Evolutionary conservation across 1,284 basidiomycete genomes (phyloP).

Genomic region (Grifola frondosa): DNA sequence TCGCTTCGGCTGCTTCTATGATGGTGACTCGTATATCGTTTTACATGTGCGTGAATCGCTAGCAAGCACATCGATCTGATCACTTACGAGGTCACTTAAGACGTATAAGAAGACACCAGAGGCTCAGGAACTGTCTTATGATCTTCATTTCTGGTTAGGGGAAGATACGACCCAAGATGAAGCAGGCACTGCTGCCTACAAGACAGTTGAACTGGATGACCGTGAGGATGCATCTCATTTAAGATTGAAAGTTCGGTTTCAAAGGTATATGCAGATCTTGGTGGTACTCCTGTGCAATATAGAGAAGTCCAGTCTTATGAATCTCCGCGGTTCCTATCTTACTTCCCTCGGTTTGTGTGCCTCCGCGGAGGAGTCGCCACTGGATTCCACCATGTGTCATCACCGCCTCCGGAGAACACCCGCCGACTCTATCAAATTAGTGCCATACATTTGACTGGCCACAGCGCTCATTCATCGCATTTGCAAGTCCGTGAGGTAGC

Average conservation of each 20-base stretch:
- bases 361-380: slow-evolving; percentile 57
- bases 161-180: slow-evolving; percentile 60
- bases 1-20: slow-evolving; percentile 54
- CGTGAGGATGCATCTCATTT: slow-evolving; percentile 39
- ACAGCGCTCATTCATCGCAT: slow-evolving; percentile 24
- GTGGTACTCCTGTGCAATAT: slow-evolving; percentile 56
- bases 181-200: slow-evolving; percentile 65
- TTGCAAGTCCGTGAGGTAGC: slow-evolving; percentile 51
- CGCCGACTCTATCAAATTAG: slow-evolving; percentile 50
- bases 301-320: slow-evolving; percentile 61
- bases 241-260: not conserved
- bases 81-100: slow-evolving; percentile 33
- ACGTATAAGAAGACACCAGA: slow-evolving; percentile 54
- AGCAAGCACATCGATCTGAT: not conserved
- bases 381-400: slow-evolving; percentile 59
- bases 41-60: slow-evolving; percentile 54
- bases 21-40: slow-evolving; percentile 66
- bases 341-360: slow-evolving; percentile 54
- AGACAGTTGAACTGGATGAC: slow-evolving; percentile 68
- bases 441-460: slow-evolving; percentile 11
- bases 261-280: slow-evolving; percentile 39
- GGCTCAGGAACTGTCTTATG: slow-evolving; percentile 47
- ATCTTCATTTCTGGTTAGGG: slow-evolving; percentile 70
- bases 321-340: slow-evolving; percentile 55
- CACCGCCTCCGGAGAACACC: slow-evolving; percentile 42